Evolutionary conservation across 108 stramenopile species (phyloP).

Genomic region (Conticribra guillardii): DNA sequence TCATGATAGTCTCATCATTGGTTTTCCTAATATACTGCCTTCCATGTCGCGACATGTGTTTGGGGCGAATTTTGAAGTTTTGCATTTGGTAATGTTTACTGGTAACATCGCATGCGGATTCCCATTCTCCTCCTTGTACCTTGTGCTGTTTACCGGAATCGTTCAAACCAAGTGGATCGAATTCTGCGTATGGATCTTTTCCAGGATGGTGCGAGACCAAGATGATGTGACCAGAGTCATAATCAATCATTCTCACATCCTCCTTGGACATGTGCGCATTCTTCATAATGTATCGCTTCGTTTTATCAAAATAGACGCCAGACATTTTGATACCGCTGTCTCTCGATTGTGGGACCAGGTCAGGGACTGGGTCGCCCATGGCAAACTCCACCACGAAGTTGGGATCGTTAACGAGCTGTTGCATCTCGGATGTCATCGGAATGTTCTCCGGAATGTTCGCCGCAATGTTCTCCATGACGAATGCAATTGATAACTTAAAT

Average conservation of each 20-base stretch:
- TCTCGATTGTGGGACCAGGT: conserved; percentile 48
- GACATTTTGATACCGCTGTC: conserved; percentile 46
- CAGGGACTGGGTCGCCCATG: conserved; percentile 44
- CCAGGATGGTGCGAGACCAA: conserved; percentile 53
- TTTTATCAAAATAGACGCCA: conserved; percentile 46
- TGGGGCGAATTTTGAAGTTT: conserved; percentile 51
- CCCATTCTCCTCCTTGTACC: conserved; percentile 50
- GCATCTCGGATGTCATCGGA: conserved; percentile 53
- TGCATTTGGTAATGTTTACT: conserved; percentile 26
- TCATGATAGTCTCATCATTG: conserved; percentile 36
- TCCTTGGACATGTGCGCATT: conserved; percentile 39
- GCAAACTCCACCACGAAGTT: conserved; percentile 56
- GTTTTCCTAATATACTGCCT: conserved; percentile 51
- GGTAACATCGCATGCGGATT: conserved; percentile 44
- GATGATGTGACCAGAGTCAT: conserved; percentile 37
- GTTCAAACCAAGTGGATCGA: conserved; percentile 49
- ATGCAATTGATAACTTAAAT: too few relatives aligned
- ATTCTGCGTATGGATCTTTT: conserved; percentile 49
- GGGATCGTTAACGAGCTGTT: conserved; percentile 53
- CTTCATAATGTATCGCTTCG: conserved; percentile 57
- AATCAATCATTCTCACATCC: conserved; percentile 50
- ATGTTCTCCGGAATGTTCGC: too few relatives aligned
- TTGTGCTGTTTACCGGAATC: conserved; percentile 36
- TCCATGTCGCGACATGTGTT: conserved; percentile 38
- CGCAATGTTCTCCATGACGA: too few relatives aligned